Evolutionary conservation across 179 eudicot species (phyloP), one percentile per base, ranked within the genome.

Genomic region (Vitellaria paradoxa): DNA sequence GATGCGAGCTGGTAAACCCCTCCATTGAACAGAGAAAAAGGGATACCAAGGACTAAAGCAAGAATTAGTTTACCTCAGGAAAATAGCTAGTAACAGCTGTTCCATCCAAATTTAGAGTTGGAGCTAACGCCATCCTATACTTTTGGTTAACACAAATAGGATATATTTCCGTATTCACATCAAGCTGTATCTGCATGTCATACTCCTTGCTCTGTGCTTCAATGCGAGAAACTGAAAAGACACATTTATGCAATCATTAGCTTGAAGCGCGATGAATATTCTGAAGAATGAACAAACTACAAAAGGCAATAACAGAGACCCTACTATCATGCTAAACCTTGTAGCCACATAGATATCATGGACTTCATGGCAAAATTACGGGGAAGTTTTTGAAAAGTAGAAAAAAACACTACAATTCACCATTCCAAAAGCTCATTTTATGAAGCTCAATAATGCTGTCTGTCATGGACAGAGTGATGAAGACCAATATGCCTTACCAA

Each of bases 121-220:
- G 80, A 30, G 96, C 89, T 46, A 92, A 71, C 42, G 79, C 97
- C 87, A 94, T 88, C 77, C 91, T 88, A 78, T 87, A 92, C 37
- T 92, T 84, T 81, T 91, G 93, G 37, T 90, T 92, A 47, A 73
- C 82, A 68, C 78, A 80, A 82, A 94, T 85, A 15, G 93, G 98
- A 87, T 92, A 92, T 9, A 92, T 86, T 53, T 92, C 97, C 1
- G 86, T 79, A 61, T 94, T 92, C 61, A 94, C 84, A 88, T 94
- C 98, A 24, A 92, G 85, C 84, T 80, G 87, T 81, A 91, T 82
- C 75, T 87, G 82, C 76, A 91, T 91, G 65, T 92, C 94, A 73
- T 84, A 87, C 77, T 88, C 87, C 79, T 94, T 94, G 82, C 98
- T 90, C 74, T 78, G 79, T 26, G 94, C 98, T 80, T 87, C 89